Percentiles rank a stretch among this genome's conserved stretches.
Conservation (phyloP, 2,329 filamentous ascomycete species). For the Penicillium sp. region DNA sequence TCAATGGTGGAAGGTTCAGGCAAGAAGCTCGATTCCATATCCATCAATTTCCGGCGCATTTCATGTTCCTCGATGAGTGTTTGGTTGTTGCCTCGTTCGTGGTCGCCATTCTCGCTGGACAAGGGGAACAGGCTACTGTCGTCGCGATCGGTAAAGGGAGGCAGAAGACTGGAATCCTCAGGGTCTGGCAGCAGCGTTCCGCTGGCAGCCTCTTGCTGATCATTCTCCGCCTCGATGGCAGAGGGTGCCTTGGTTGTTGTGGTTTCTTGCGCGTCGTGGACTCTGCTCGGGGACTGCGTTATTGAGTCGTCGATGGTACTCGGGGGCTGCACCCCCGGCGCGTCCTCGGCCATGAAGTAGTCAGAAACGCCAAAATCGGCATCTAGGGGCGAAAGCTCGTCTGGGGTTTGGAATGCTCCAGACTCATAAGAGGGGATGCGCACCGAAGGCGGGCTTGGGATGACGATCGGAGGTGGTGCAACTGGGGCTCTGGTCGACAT, state of each 20-base stretch:
- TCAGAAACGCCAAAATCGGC: conserved; percentile 27
- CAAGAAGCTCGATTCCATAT: conserved; percentile 63
- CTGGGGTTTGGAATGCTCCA: conserved; percentile 35
- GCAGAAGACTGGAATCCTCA: conserved; percentile 31
- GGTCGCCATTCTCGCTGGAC: conserved; percentile 34
- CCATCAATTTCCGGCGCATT: conserved; percentile 59
- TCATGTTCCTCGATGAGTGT: conserved; percentile 55
- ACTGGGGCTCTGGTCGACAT: conserved; percentile 31
- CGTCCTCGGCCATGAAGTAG: conserved; percentile 34
- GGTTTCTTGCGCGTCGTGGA: conserved; percentile 18
- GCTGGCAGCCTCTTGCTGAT: conserved; percentile 18
- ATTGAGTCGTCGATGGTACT: conserved; percentile 23
- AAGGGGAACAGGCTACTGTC: conserved; percentile 34
- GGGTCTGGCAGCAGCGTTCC: conserved; percentile 19
- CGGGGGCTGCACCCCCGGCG: conserved; percentile 25
- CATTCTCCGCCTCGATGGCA: conserved; percentile 10
- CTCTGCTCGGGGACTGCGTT: conserved; percentile 11
- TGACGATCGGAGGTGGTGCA: conserved; percentile 23
- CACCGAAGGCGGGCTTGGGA: conserved; percentile 21
- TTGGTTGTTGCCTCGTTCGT: conserved; percentile 38
- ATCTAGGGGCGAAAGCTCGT: conserved; percentile 31
- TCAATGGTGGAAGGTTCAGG: conserved; percentile 53
- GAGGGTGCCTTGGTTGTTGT: conserved; percentile 11
- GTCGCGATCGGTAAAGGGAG: conserved; percentile 35
- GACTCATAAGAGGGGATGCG: conserved; percentile 30